Evolutionary conservation across 1,284 basidiomycete species (phyloP).

Genomic region (Rhodotorula glutinis): DNA sequence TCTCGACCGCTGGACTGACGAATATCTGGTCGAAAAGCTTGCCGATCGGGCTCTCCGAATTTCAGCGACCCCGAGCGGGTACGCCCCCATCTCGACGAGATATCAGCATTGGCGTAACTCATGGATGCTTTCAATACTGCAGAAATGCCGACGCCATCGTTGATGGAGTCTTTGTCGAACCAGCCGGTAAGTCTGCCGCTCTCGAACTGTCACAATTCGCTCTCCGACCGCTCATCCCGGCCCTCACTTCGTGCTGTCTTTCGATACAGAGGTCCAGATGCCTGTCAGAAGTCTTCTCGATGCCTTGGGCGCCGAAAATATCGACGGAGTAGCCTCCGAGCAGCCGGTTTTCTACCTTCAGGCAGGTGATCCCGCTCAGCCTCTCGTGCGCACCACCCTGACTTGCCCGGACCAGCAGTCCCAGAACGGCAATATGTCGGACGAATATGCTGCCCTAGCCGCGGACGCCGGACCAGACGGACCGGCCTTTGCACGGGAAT

Average conservation of each 20-base stretch:
- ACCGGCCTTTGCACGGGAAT: constrained; percentile 25
- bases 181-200: constrained; percentile 46
- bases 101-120: not conserved
- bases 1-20: constrained; percentile 58
- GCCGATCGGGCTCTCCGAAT: constrained; percentile 62
- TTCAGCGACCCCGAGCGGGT: constrained; percentile 82
- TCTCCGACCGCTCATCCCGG: too few relatives aligned
- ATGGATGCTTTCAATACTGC: constrained; percentile 1
- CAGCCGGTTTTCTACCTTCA: constrained; percentile 66
- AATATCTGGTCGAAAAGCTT: constrained; percentile 61
- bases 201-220: too few relatives aligned
- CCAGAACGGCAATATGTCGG: constrained; percentile 82
- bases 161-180: constrained; percentile 76
- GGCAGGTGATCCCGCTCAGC: not conserved
- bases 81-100: constrained; percentile 13
- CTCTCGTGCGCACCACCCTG: not conserved
- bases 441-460: constrained; percentile 18
- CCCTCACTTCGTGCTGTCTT: too few relatives aligned
- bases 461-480: constrained; percentile 28
- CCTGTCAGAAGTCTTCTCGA: constrained; percentile 23
- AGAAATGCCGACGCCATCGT: constrained; percentile 74
- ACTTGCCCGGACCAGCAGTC: constrained; percentile 49
- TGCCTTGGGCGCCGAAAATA: not conserved
- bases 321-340: not conserved
- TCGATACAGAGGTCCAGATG: constrained; percentile 30